Conservation (phyloP, 73 alveolate species). For the Durusdinium trenchii region DNA sequence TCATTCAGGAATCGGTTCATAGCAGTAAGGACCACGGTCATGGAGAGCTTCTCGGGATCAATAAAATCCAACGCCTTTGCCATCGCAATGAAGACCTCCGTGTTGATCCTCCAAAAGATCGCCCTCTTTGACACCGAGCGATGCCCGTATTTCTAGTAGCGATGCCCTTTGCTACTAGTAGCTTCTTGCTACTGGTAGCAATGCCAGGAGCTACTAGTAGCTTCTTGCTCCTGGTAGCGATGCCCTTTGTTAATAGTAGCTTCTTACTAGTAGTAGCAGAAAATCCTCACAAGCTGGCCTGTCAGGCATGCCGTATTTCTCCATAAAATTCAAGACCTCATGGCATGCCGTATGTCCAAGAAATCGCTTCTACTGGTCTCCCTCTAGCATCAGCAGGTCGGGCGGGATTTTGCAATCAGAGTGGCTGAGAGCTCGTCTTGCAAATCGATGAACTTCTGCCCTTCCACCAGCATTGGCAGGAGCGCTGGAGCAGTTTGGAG, state of each 20-base stretch:
- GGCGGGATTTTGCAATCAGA: neutral
- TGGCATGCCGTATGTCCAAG: no score
- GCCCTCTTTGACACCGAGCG: neutral
- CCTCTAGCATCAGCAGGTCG: neutral
- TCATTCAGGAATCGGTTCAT: constrained; percentile 90
- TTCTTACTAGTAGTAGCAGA: no score
- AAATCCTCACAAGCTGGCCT: neutral
- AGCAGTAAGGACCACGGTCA: constrained; percentile 95
- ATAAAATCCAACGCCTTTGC: constrained; percentile 94
- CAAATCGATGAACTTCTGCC: constrained; percentile 82
- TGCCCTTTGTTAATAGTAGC: no score
- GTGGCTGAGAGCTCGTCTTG: constrained; percentile 78
- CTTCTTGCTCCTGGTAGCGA: no score
- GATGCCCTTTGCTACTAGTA: no score
- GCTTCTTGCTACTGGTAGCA: no score
- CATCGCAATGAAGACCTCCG: constrained; percentile 95
- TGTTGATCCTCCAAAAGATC: constrained; percentile 64
- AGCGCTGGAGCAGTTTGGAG: constrained; percentile 88
- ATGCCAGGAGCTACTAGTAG: no score
- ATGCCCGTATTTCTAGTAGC: neutral
- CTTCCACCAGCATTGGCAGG: constrained; percentile 95
- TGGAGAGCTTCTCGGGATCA: constrained; percentile 90
- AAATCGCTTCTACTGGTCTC: neutral
- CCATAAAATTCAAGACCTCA: constrained; percentile 88
- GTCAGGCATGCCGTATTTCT: constrained; percentile 94